phyloP scores from a whole-genome alignment of 192 early-diverging fungal species.

The Gamsiella multidivaricata region DNA sequence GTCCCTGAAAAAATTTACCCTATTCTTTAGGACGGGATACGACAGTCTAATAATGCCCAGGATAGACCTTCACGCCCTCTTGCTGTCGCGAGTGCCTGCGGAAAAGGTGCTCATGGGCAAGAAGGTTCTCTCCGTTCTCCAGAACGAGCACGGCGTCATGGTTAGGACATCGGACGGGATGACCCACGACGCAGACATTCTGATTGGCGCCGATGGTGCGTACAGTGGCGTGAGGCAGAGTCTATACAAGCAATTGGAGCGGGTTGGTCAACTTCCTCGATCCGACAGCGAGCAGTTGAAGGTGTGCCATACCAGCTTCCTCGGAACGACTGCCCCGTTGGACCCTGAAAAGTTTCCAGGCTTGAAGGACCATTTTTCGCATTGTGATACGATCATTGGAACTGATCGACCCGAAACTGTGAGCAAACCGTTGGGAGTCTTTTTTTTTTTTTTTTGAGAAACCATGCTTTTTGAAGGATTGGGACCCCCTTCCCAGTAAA shows the following conservation, averaged over 20 bases:
- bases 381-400: background rate
- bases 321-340: background rate
- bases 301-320: background rate
- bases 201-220: background rate
- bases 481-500: no score
- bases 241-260: background rate
- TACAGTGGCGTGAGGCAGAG: background rate
- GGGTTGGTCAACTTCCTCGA: background rate
- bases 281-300: background rate
- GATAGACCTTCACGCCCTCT: no score
- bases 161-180: background rate
- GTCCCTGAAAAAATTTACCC: no score
- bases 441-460: no score
- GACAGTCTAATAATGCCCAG: no score
- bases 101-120: slow-evolving; percentile 5
- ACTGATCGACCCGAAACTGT: background rate
- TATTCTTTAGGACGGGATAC: no score
- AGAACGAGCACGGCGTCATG: slow-evolving; percentile 1
- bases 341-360: background rate
- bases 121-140: slow-evolving; percentile 3
- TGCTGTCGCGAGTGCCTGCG: no score
- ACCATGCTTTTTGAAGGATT: no score
- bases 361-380: background rate
- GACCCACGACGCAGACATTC: background rate
- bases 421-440: no score